Evolutionary conservation across 208 protist genomes (phyloP), one percentile per base, ranked within the genome.

Genomic region (Acanthamoeba royreba): DNA sequence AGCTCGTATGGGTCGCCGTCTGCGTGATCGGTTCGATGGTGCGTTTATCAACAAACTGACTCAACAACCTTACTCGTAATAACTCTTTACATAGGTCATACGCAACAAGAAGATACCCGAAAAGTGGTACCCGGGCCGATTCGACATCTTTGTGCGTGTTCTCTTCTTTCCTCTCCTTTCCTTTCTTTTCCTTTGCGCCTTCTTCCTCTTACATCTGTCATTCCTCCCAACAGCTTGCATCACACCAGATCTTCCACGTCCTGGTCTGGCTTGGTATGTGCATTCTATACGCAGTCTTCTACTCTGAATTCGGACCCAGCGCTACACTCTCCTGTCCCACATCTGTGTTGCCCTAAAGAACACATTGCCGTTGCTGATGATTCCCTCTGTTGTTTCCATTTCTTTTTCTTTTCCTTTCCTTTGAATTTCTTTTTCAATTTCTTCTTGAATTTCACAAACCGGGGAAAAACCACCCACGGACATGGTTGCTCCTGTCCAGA

Each of bases 231-330:
- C 40, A 81, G 69, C 47, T 81, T 81, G 69, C 69, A 42, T 81
- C 69, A n/a, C 69, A 81, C 19, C 69, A 81, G 35, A 81, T 81
- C 22, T 81, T 81, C 69, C 69, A 81, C 69, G 69, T 81, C 11
- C 33, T 81, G 69, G 69, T 81, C 40, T 81, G 69, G 69, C n/a
- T 81, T 0, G 69, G 69, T 42, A 81, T 81, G 69, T 81, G 69
- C 38, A 81, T 81, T 42, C 69, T 81, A 13, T 81, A 81, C 69
- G 17, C 69, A 0, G 69, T 81, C 19, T 81, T 81, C 69, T 81
- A 81, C 69, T 42, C 69, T 1, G 69, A 81, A n/a, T 81, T 81
- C 11, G 69, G 69, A 0, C 69, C 69, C 1, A 63, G 55, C 33
- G 11, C 33, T 17, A 63, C 19, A 19, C 55, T 19, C 55, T 35